Evolutionary conservation across 495 filamentous ascomycete genomes (phyloP).

Genomic region (Beverwykella pulmonaria): DNA sequence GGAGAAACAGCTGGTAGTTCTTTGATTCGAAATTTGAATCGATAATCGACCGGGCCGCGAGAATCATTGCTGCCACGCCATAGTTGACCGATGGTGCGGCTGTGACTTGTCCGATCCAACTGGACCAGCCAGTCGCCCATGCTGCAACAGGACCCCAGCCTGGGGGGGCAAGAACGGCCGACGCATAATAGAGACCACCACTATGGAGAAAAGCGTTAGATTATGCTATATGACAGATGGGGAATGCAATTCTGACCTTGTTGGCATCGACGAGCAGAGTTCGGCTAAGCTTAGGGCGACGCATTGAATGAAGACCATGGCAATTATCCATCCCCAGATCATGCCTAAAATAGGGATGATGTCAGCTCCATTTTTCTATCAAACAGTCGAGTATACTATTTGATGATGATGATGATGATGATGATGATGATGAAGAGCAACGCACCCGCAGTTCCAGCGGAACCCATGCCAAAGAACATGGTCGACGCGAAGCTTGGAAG

Average conservation of each 20-base stretch:
- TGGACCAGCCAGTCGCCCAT: constrained; percentile 7
- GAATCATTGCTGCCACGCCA: constrained; percentile 16
- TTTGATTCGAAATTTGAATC: constrained; percentile 3
- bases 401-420: too few species aligned
- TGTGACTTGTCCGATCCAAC: constrained; percentile 7
- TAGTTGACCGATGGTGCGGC: constrained; percentile 12
- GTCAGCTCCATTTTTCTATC: not conserved
- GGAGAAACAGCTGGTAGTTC: constrained; percentile 3
- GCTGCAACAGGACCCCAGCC: not conserved
- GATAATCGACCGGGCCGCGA: constrained; percentile 15
- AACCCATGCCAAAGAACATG: not conserved
- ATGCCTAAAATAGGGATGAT: constrained; percentile 5
- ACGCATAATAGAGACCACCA: constrained; percentile 11
- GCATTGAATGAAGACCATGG: constrained; percentile 5
- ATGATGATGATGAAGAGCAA: not conserved
- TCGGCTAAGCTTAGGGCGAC: constrained; percentile 35
- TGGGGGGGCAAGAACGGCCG: not conserved
- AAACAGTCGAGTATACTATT: not conserved
- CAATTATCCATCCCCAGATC: constrained; percentile 25
- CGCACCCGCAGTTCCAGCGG: not conserved
- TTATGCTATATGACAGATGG: constrained; percentile 39
- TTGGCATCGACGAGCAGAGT: constrained; percentile 37
- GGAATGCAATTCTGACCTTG: constrained; percentile 44
- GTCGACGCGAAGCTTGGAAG: not conserved
- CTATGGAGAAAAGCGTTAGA: constrained; percentile 16